Evolutionary conservation across 176 grass and related monocot genomes (phyloP), one percentile per base, ranked within the genome.

Genomic region (Ensete glaucum): DNA sequence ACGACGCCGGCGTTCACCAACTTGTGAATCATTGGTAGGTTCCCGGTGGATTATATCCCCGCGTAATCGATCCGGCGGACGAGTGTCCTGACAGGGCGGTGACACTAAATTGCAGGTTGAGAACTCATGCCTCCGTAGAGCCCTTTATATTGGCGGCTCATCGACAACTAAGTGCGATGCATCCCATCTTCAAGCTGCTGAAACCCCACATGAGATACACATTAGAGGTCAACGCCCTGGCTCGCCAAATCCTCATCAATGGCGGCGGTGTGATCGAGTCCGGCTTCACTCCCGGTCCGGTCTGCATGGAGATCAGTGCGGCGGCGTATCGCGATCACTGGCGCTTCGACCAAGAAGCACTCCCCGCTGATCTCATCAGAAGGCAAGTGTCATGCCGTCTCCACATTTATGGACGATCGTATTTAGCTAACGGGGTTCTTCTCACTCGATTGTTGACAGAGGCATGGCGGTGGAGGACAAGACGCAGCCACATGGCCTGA

Each of bases 121-220:
- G 24, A 76, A 98, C 95, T 10, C 95, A 98, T 83, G 88, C 95
- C 23, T 89, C 74, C 86, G 87, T 89, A 80, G 95, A 98, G 77
- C 95, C 95, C 25, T 93, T 92, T 83, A 76, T 86, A 64, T 71
- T 92, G 76, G 77, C 95, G 24, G 95, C 95, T 27, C 90, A 93
- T 76, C 79, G 95, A n/a, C 95, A 98, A 76, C 77, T 98, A 69
- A 98, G 95, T 77, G 84, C 62, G 52, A 91, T 98, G 90, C 95
- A 98, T 72, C 95, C 95, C 0, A 78, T 98, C 76, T 91, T 91
- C 86, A 98, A 91, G 86, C 74, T 98, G 62, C 84, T 98, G 56
- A 87, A 98, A 82, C 88, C 95, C 52, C 95, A 98, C 88, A 93
- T 93, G 90, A 54, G 95, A 11, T 93, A 98, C 80, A 98, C 84